A percentile compares a stretch with the other conserved stretches of the same genome.
phyloP scores from a whole-genome alignment of 805 yeast genomes.

The Nakazawaea holstii region DNA sequence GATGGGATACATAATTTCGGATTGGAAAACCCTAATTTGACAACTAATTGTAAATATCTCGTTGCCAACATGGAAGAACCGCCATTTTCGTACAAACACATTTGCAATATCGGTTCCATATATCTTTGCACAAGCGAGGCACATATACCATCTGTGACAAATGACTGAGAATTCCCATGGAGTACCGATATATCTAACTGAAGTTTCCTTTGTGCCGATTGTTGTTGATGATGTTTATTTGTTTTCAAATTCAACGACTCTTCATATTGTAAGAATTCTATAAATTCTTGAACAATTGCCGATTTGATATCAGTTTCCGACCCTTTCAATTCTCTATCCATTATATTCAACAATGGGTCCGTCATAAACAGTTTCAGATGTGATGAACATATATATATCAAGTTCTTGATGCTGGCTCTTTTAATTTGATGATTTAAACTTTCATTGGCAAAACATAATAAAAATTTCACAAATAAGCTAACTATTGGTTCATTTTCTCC shows the following conservation, averaged over 20 bases:
- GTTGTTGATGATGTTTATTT: constrained; percentile 21
- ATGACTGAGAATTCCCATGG: constrained; percentile 46
- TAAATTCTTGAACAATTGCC: constrained; percentile 51
- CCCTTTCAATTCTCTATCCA: constrained; percentile 43
- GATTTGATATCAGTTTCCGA: constrained; percentile 37
- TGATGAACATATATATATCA: constrained; percentile 53
- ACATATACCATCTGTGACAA: constrained; percentile 65
- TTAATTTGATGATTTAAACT: constrained; percentile 29
- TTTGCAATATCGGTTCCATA: constrained; percentile 37
- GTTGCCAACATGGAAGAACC: constrained; percentile 47
- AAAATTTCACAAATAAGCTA: constrained; percentile 51
- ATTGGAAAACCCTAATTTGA: constrained; percentile 65
- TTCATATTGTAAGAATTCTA: constrained; percentile 52
- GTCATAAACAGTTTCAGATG: constrained; percentile 65
- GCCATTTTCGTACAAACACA: constrained; percentile 38
- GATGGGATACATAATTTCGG: constrained; percentile 70
- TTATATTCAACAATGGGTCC: constrained; percentile 42
- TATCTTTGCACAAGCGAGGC: constrained; percentile 68
- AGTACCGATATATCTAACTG: constrained; percentile 44
- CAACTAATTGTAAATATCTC: constrained; percentile 47
- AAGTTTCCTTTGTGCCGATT: background rate
- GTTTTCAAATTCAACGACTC: constrained; percentile 39
- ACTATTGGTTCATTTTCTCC: constrained; percentile 48
- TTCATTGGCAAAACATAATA: constrained; percentile 48
- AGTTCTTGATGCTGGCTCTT: constrained; percentile 48